These are phyloP conservation scores for Anthostomella pinea DNA, from an alignment of 2,329 filamentous ascomycete genomes.

Conservation along the genomic window DNA sequence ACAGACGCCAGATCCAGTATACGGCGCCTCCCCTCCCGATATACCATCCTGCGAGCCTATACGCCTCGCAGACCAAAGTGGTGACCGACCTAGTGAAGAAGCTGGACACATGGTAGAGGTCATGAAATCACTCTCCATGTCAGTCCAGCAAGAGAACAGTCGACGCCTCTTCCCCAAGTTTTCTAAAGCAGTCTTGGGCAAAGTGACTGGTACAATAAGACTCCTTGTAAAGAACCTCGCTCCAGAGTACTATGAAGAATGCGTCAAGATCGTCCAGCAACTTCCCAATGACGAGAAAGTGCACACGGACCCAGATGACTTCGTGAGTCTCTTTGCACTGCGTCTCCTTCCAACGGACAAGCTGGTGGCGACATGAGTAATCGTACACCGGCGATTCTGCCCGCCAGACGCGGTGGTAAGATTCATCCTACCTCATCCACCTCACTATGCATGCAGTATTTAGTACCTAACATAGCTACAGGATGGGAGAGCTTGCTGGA, in stretches of 20 bases:
- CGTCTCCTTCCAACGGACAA: slow-evolving; percentile 35
- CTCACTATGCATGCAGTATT: too few species aligned
- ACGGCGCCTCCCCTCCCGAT: too few species aligned
- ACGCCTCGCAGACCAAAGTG: too few species aligned
- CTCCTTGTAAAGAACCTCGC: background rate
- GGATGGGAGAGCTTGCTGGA: slow-evolving; percentile 98
- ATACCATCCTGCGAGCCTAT: too few species aligned
- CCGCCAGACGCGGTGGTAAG: slow-evolving; percentile 57
- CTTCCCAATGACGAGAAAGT: background rate
- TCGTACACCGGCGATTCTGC: slow-evolving; percentile 42
- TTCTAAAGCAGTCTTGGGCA: background rate
- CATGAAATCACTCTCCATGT: too few species aligned
- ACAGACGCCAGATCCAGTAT: too few species aligned
- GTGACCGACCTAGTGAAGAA: too few species aligned
- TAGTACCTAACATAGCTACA: slow-evolving; percentile 36
- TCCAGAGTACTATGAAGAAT: background rate
- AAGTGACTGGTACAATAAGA: background rate
- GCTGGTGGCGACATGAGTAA: slow-evolving; percentile 31
- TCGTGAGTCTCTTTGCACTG: background rate
- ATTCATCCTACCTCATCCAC: too few species aligned
- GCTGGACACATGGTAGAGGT: too few species aligned
- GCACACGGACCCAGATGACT: background rate
- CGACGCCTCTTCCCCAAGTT: background rate
- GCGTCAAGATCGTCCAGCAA: background rate
- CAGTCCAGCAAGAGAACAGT: background rate